Evolutionary conservation across 2,329 filamentous ascomycete species (phyloP).

Genomic region (Colletotrichum graminicola): DNA sequence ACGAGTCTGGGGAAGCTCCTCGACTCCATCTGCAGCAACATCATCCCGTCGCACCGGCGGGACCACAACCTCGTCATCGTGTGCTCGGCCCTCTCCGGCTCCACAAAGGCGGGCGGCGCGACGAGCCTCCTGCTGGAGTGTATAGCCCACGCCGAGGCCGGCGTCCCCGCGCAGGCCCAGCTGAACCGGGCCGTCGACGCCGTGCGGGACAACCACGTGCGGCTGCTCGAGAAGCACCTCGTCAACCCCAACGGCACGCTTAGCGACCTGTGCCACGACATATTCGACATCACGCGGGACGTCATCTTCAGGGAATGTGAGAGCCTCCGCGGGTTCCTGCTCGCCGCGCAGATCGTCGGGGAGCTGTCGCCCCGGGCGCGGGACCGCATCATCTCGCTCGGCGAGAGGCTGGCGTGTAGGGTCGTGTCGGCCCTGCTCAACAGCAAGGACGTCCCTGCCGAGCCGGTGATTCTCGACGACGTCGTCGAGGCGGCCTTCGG

Average conservation of each 20-base stretch:
- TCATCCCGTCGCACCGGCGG: constrained; percentile 37
- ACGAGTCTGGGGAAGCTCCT: constrained; percentile 96
- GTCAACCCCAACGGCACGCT: constrained; percentile 80
- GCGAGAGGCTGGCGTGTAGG: constrained; percentile 93
- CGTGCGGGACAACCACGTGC: constrained; percentile 25
- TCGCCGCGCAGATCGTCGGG: constrained; percentile 73
- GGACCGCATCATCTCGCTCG: constrained; percentile 91
- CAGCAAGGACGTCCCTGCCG: constrained; percentile 67
- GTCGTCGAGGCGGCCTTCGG: constrained; percentile 91
- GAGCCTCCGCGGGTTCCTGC: constrained; percentile 79
- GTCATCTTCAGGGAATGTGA: constrained; percentile 80
- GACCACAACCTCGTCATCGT: constrained; percentile 88
- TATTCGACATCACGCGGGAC: constrained; percentile 76
- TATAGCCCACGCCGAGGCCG: constrained; percentile 35
- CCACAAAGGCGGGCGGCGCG: constrained; percentile 93
- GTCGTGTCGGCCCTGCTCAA: constrained; percentile 90
- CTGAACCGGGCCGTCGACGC: constrained; percentile 35
- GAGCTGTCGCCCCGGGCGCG: constrained; percentile 83
- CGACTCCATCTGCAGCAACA: constrained; percentile 64
- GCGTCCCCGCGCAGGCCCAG: constrained; percentile 55
- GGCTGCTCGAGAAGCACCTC: constrained; percentile 56
- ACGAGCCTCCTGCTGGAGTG: constrained; percentile 79
- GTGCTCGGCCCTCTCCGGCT: constrained; percentile 93
- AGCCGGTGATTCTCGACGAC: constrained; percentile 53
- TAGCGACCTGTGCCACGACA: constrained; percentile 83